Evolutionary conservation across 331 rosid species (phyloP), one percentile per base, ranked within the genome.

Genomic region (Rhamnella rubrinervis): DNA sequence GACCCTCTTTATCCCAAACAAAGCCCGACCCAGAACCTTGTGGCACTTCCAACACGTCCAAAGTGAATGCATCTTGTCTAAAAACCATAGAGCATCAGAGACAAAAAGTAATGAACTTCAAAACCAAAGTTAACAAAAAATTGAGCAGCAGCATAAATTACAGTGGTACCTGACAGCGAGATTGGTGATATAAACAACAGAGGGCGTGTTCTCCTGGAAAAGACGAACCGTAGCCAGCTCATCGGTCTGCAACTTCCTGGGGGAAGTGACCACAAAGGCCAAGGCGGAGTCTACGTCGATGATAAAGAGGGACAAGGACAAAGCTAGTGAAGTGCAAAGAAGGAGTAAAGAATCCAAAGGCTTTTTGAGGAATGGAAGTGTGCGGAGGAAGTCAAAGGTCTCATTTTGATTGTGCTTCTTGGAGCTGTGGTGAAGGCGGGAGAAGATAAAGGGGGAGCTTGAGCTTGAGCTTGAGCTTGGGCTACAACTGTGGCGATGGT

Each of bases 21-120:
- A 91, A 91, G 55, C 98, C 98, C 0, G 98, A 93, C 3, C 98
- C 98, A 2, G 98, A 93, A 7, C 98, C 98, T 67, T 91, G 97
- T 0, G 97, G 98, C 51, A 93, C 98, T 86, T 93, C 97, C 84
- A 89, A 72, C 56, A 91, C 87, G 51, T 91, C 98, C 85, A 93
- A 65, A 18, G 98, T 93, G 76, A 93, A 93, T 4, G 89, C 98
- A 64, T 91, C 98, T 85, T 88, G 98, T 91, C 98, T 91, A 78
- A 80, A 74, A 78, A n/a, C 65, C 49, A 76, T 15, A 72, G 20
- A 5, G 7, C 59, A 51, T 21, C 12, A 56, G 16, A 18, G 61
- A 70, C 67, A 31, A 59, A 6, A n/a, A 8, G 23, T 23, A 10
- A 55, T 15, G 53, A 60, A 21, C 62, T 68, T 20, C 31, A 39